Base-by-base conservation (phyloP, 2,329 filamentous ascomycete species). In the Fusarium sp. region DNA sequence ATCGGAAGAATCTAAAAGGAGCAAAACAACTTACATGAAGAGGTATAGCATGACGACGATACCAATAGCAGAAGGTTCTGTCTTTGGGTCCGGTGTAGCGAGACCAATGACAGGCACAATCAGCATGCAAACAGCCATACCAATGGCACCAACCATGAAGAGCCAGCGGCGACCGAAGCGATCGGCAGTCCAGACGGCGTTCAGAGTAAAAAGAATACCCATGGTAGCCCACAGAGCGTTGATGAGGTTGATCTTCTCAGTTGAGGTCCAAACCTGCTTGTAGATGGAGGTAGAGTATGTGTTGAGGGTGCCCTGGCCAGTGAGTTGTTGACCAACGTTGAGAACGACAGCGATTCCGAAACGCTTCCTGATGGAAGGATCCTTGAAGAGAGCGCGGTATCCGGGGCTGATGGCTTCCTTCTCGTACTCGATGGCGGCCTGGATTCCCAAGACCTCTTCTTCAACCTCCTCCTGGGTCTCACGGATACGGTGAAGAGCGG, bases 151-250 rank as follows among this genome's bases (percentile, higher is more conserved):
- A 37, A 89, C 83, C 58, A 93, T 89, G 73, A 93, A 85, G 61
- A 93, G 81, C 82, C 90, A 89, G 72, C 90, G 90, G 54, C 90
- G 86, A 39, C 90, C 91, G 70, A 90, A 92, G 51, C 90, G 85
- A 77, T 93, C 90, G 34, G 91, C 89, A 7, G 89, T 91, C 90
- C 90, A 93, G 39, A 89, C 86, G 16, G 90, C 90, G 70, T 92
- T 92, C 45, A 92, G 82, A 0, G 90, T 93, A 79, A 93, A 93
- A 23, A 92, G 64, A 67, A 93, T 93, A 59, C 89, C 89, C 70
- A 89, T 90, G 8, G 90, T 93, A 42, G 90, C 90, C 76, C 92
- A 93, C 56, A 93, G 82, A 6, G 90, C 90, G 77, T 93, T 93
- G 83, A 93, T 93, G 31, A 93, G 83, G 67, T 89, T 89, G 76